These are phyloP conservation scores for Hyaloperonospora arabidopsidis DNA, from an alignment of 352 stramenopile genomes.

Conservation along the genomic window DNA sequence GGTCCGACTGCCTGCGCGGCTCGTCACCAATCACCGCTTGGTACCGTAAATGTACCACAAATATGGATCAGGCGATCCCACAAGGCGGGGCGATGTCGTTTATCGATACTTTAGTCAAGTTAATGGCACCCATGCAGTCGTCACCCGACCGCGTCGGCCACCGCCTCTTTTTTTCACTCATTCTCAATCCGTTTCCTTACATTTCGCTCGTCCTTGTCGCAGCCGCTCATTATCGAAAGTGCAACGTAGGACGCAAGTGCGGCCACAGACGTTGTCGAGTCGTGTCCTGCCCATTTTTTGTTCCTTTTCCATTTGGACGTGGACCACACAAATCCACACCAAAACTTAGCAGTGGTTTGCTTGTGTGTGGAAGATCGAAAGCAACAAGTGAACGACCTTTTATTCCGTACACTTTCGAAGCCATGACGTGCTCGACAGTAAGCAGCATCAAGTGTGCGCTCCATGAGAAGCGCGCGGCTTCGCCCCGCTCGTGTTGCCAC, in stretches of 20 bases:
- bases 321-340: neutral
- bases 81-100: conserved; percentile 8
- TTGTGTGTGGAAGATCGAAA: neutral
- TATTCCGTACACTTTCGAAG: neutral
- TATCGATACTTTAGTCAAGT: conserved; percentile 10
- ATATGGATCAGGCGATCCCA: neutral
- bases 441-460: conserved; percentile 9
- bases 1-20: neutral
- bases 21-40: neutral
- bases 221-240: conserved; percentile 21
- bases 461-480: conserved; percentile 29
- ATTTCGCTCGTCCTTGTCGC: too few relatives aligned
- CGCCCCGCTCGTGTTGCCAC: conserved; percentile 33
- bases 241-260: neutral
- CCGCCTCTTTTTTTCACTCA: too few relatives aligned
- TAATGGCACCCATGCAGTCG: neutral
- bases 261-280: too few relatives aligned
- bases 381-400: neutral
- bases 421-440: conserved; percentile 18
- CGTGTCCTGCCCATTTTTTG: too few relatives aligned
- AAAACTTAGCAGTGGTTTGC: neutral
- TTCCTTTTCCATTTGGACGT: too few relatives aligned
- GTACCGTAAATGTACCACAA: neutral
- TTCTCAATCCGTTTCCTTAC: too few relatives aligned
- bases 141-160: neutral